Conservation (phyloP, 2,329 filamentous ascomycete genomes). For the Epichloe gansuensis region DNA sequence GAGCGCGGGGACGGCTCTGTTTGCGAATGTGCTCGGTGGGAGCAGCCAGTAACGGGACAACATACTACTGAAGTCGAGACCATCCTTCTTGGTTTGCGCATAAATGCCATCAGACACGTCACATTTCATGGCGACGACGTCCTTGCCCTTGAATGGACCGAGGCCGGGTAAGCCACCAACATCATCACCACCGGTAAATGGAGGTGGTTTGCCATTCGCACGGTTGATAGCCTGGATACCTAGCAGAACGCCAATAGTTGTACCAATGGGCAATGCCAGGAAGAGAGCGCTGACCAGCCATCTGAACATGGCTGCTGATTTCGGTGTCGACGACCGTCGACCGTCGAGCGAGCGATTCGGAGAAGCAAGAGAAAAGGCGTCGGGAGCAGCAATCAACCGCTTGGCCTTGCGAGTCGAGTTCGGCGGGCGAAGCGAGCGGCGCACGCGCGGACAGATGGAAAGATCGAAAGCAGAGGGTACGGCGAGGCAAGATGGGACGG, state of each 20-base stretch:
- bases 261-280: constrained; percentile 35
- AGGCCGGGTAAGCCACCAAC: constrained; percentile 4
- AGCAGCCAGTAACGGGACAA: constrained; percentile 5
- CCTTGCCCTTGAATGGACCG: constrained; percentile 17
- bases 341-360: background rate
- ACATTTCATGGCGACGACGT: constrained; percentile 26
- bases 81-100: constrained; percentile 24
- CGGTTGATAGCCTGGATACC: constrained; percentile 33
- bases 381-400: background rate
- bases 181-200: constrained; percentile 24
- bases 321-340: background rate
- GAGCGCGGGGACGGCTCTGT: background rate
- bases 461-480: background rate
- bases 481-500: background rate
- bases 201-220: constrained; percentile 29
- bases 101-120: constrained; percentile 31
- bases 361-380: background rate
- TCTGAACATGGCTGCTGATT: constrained; percentile 22
- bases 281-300: constrained; percentile 39
- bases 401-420: background rate
- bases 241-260: constrained; percentile 36
- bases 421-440: constrained; percentile 6
- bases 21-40: background rate
- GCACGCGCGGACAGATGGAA: background rate
- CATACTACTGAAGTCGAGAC: constrained; percentile 36